Base-by-base conservation (phyloP, 768 basidiomycete genomes). In the Dictyophora rubrovolvata region DNA sequence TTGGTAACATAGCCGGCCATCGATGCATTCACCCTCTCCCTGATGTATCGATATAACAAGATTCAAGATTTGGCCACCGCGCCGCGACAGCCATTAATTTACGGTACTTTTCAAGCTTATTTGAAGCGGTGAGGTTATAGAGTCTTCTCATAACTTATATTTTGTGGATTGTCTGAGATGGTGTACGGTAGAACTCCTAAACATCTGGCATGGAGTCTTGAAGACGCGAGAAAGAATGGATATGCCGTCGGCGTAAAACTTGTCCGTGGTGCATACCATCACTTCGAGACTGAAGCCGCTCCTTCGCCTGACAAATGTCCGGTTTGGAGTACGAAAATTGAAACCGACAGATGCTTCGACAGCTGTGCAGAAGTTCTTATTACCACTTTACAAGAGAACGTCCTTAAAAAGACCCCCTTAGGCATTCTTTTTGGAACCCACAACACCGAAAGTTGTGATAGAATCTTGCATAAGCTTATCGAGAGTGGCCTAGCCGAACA, bases 191-290 rank as follows among this genome's bases (percentile, higher is more conserved):
- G 90, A 55, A 87, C 83, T 0, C 86, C 85, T 4, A 68, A 71
- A n/a, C 84, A 91, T 63, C 78, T 96, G 4, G 71, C 71, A 0
- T 81, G 81, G 18, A 79, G 83, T 37, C 72, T 94, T 49, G 71
- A 70, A 14, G 85, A 89, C 54, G 87, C 93, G 3, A 75, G 79
- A 61, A 69, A 68, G 54, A 75, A 84, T 62, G 76, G 80, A 37
- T 95, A 89, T 67, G 76, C 87, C 0, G 77, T 95, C 0, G 93
- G 93, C 10, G 83, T 92, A 57, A 97, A 96, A 70, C 85, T 97
- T 52, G 93, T 96, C 33, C 83, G 93, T 21, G 93, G 93, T 0
- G 93, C 93, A 1, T 97, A 97, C 70, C 90, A 93, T 66, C 77
- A 82, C 0, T 80, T 87, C 59, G 93, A 96, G 66, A 62, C 79